These are phyloP conservation scores for Closterium sp. DNA, from an alignment of 139 green algal species.

Conservation along the genomic window DNA sequence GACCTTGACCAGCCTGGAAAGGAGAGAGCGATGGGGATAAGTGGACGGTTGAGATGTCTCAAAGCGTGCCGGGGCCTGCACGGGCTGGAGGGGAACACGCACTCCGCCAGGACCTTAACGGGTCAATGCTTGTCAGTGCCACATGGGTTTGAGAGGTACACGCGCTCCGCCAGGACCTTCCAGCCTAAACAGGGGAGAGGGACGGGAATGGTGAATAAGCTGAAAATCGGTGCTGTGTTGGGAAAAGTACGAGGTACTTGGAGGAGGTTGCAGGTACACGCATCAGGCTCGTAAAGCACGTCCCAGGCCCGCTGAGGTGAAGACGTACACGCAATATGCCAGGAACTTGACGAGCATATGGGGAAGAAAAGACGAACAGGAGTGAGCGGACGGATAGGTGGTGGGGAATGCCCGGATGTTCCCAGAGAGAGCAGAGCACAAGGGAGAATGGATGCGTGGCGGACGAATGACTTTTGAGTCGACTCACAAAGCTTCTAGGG, in stretches of 20 bases:
- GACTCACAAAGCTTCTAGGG: not conserved
- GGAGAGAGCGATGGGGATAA: not conserved
- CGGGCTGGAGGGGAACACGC: too few species aligned
- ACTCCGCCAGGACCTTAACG: too few species aligned
- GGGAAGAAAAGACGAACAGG: too few species aligned
- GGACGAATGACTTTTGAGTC: too few species aligned
- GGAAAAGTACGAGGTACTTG: not conserved
- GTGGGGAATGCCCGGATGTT: too few species aligned
- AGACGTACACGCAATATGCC: slow-evolving; percentile 26
- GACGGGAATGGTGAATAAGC: not conserved
- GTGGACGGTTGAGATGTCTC: too few species aligned
- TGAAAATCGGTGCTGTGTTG: not conserved
- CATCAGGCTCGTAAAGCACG: slow-evolving; percentile 15
- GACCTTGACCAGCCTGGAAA: slow-evolving; percentile 27
- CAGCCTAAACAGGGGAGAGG: slow-evolving; percentile 2
- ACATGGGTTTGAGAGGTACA: slow-evolving; percentile 37
- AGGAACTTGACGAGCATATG: slow-evolving; percentile 33
- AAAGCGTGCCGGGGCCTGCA: slow-evolving; percentile 11
- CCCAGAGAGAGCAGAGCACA: not conserved
- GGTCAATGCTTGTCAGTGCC: not conserved
- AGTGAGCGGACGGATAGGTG: not conserved
- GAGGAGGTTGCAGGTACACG: slow-evolving; percentile 10
- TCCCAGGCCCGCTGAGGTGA: slow-evolving; percentile 10
- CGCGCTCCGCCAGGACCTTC: slow-evolving; percentile 31
- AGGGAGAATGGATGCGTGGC: not conserved